These are phyloP conservation scores for Neurospora discreta DNA, from an alignment of 495 filamentous ascomycete genomes.

Conservation along the genomic window DNA sequence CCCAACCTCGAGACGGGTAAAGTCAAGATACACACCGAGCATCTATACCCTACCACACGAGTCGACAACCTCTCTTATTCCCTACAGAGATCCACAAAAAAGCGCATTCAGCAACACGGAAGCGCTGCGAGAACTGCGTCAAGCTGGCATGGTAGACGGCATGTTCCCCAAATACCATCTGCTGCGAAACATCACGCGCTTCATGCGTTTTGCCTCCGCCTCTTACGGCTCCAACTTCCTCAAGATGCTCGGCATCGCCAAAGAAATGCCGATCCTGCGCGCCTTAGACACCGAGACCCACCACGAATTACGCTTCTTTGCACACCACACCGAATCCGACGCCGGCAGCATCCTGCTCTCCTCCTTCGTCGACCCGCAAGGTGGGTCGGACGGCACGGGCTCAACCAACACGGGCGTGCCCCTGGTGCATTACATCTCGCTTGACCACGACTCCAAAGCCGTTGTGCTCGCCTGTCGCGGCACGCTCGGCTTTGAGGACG, in stretches of 20 bases:
- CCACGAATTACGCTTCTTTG: constrained; percentile 60
- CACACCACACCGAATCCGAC: constrained; percentile 56
- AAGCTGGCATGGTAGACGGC: constrained; percentile 45
- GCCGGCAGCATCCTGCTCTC: constrained; percentile 60
- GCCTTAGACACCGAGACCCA: constrained; percentile 39
- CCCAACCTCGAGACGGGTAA: constrained; percentile 2
- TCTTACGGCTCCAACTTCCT: constrained; percentile 65
- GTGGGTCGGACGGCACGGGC: constrained; percentile 60
- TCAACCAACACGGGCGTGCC: constrained; percentile 64
- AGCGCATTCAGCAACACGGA: constrained; percentile 46
- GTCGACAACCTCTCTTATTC: constrained; percentile 52
- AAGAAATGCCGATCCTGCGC: constrained; percentile 34
- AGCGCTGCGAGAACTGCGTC: constrained; percentile 43
- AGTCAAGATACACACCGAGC: constrained; percentile 37
- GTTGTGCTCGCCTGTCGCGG: constrained; percentile 67
- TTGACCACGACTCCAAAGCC: constrained; percentile 69
- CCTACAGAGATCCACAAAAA: constrained; percentile 40
- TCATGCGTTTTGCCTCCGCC: constrained; percentile 67
- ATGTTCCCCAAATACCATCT: constrained; percentile 59
- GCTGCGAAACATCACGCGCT: constrained; percentile 59
- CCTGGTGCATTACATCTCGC: constrained; percentile 65
- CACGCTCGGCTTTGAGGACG: constrained; percentile 70
- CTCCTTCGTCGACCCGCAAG: constrained; percentile 64
- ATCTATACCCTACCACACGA: constrained; percentile 61
- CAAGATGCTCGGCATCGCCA: constrained; percentile 54